Evolutionary conservation across 768 basidiomycete species (phyloP), one percentile per base, ranked within the genome.

Genomic region (Amanita pallidorosea): DNA sequence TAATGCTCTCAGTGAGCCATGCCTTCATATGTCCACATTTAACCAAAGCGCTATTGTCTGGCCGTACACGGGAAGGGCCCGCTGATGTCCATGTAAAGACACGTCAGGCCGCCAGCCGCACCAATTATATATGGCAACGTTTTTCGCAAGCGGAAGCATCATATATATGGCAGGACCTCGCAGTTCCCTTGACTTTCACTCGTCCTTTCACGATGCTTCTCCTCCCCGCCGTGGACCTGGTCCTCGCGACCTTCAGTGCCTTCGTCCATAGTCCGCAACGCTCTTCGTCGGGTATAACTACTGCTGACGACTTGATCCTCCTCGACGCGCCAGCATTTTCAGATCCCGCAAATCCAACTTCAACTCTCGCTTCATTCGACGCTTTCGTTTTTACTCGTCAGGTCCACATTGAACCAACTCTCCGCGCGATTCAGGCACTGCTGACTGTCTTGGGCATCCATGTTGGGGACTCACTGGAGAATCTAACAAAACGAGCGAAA

Each of bases 301-400:
- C 35, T 11, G 20, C 42, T 42, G 66, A 71, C 55, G 60, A 66
- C 36, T 60, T 70, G 34, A 57, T 71, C 25, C 60, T 71, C 13
- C 67, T 71, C 53, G 70, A 73, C 47, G 67, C 68, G 2, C 65
- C 67, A 5, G 70, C 67, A 2, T 71, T 70, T 45, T 62, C 66
- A 7, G 67, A 70, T 51, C 65, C 68, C 4, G 46, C 57, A 35
- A 63, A 70, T 36, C 55, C 62, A 0, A 59, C 54, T 8, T 62
- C 64, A 41, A 68, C 65, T 22, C 55, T 67, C 22, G 64, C 63
- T 15, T 49, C 60, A 34, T 53, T 70, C 1, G 66, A 70, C 50
- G 58, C 70, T 15, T 73, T 67, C 52, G 69, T 67, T 42, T 70
- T 63, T 11, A 55, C 66, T 1, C 64, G 61, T 9, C 54, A 64